These are phyloP conservation scores for Sordariomycetes sp. DNA, from an alignment of 2,329 filamentous ascomycete species.

Conservation along the genomic window DNA sequence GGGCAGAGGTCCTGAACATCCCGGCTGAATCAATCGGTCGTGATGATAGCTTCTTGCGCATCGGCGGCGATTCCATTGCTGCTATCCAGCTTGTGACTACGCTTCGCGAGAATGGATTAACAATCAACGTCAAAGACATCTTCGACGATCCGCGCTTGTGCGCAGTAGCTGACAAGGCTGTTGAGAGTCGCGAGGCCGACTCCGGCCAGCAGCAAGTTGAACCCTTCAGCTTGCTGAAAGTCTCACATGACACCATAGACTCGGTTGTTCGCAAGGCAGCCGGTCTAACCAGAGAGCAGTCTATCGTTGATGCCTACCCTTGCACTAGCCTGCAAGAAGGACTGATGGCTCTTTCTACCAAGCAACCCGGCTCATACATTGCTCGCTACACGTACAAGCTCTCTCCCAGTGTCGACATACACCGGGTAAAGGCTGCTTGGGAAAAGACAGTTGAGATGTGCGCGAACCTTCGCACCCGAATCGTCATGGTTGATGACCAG, in stretches of 20 bases:
- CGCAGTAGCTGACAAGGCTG: background rate
- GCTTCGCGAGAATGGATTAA: background rate
- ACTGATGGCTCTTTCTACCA: conserved; percentile 20
- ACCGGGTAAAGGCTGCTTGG: conserved; percentile 2
- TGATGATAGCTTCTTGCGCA: conserved; percentile 6
- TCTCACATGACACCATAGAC: background rate
- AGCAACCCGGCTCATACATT: conserved; percentile 21
- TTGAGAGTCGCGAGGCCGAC: background rate
- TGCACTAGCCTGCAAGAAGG: conserved; percentile 26
- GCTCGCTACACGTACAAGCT: conserved; percentile 14
- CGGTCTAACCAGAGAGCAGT: background rate
- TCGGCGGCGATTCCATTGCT: conserved; percentile 9
- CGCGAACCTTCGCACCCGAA: conserved; percentile 10
- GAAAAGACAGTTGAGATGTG: background rate
- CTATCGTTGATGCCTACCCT: conserved; percentile 22
- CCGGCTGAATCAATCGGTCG: conserved; percentile 3
- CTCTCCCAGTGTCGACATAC: background rate
- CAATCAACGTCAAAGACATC: conserved; percentile 4
- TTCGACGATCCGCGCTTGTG: conserved; percentile 5
- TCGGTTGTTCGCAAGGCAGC: background rate
- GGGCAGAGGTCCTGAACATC: conserved; percentile 4
- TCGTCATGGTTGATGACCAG: conserved; percentile 7
- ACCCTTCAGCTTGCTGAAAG: background rate
- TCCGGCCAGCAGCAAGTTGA: background rate
- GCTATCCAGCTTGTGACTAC: conserved; percentile 6